Evolutionary conservation across 2,329 filamentous ascomycete species (phyloP).

Genomic region (Fusarium vanettenii): DNA sequence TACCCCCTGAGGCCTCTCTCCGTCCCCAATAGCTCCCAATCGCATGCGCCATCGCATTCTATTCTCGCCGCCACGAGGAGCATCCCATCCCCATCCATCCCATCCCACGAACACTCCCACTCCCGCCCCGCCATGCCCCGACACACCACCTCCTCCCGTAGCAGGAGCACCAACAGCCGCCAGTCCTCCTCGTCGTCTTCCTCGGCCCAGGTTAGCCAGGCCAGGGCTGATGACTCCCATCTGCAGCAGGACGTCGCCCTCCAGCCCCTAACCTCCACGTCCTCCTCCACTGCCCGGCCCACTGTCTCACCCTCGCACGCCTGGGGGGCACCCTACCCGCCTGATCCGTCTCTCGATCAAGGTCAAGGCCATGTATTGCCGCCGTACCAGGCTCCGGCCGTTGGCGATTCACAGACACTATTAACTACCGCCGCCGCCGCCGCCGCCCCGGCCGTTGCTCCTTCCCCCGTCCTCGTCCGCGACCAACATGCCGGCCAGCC

Average conservation of each 20-base stretch:
- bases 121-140: slow-evolving; percentile 44
- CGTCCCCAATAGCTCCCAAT: neutral
- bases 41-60: neutral
- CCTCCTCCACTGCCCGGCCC: slow-evolving; percentile 42
- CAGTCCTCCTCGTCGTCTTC: slow-evolving; percentile 39
- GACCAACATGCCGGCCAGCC: slow-evolving; percentile 29
- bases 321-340: slow-evolving; percentile 29
- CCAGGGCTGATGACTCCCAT: slow-evolving; percentile 44
- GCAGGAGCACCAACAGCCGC: slow-evolving; percentile 37
- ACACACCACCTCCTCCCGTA: slow-evolving; percentile 29
- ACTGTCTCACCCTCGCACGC: slow-evolving; percentile 42
- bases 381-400: slow-evolving; percentile 35
- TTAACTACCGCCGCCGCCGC: slow-evolving; percentile 36
- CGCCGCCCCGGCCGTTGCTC: slow-evolving; percentile 25
- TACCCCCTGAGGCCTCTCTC: neutral
- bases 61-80: slow-evolving; percentile 5
- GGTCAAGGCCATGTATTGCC: slow-evolving; percentile 39
- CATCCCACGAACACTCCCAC: slow-evolving; percentile 3
- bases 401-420: slow-evolving; percentile 37
- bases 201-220: slow-evolving; percentile 38
- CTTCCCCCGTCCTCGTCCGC: slow-evolving; percentile 13
- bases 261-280: slow-evolving; percentile 45
- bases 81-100: neutral
- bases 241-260: slow-evolving; percentile 47
- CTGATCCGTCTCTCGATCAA: slow-evolving; percentile 32